Base-by-base conservation (phyloP, 345 rosid genomes). In the Eucalyptus lansdowneana region DNA sequence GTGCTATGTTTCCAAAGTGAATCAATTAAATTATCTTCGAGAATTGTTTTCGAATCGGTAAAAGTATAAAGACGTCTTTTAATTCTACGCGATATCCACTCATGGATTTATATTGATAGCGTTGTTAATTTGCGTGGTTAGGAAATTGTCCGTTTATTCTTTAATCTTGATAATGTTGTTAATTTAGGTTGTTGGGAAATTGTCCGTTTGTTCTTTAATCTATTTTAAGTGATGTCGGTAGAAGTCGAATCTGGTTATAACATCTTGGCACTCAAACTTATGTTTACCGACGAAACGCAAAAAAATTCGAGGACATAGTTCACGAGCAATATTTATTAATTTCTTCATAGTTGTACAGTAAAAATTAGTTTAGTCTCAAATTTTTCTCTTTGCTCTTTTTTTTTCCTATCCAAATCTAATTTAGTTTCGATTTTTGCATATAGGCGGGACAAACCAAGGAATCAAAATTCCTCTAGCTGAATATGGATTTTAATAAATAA, bases 401-500 rank as follows among this genome's bases (percentile, higher is more conserved):
- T 7, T 58, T 25, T 11, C 7, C 7, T 58, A 58, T 58, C 67
- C 67, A 25, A 58, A 25, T 58, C 67, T 58, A 58, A 29, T 58
- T 60, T 27, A 60, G 14, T 6, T 11, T 60, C 8, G 15, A 53
- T 11, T 27, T 60, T 0, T 60, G 8, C n/a, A 60, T 27, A 25
- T 0, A 12, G 67, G 0, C 4, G 12, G 8, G 31, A 60, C 14
- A 31, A 27, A 13, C 31, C 7, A 27, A 11, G 1, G 67, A 60
- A 60, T 27, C 31, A 60, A 60, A 60, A 60, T 60, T 60, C 67
- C 67, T 27, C n/a, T 60, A 60, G 14, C 15, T 11, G n/a, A 60
- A 60, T 27, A 60, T 11, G 67, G 67, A 60, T 27, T 60, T 60
- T 5, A 65, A 65, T 4, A 65, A 65, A 65, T 14, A 14, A 65